Percentiles rank a stretch among this genome's conserved stretches.
Evolutionary conservation across 176 grass and related monocot species (phyloP).

Genomic region (Oryza longistaminata): DNA sequence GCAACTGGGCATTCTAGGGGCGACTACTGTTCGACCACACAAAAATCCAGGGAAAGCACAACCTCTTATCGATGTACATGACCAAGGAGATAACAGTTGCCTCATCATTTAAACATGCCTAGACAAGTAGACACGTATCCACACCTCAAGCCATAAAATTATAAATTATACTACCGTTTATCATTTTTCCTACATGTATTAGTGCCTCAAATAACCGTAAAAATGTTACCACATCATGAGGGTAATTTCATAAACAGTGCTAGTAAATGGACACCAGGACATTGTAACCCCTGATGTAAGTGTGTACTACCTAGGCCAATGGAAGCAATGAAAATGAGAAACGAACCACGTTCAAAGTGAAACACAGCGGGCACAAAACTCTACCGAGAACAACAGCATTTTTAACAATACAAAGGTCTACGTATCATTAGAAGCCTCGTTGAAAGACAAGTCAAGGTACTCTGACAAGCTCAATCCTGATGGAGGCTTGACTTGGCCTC

Average conservation of each 20-base stretch:
- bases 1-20: too few species aligned
- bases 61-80: neutral
- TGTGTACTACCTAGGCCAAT: neutral
- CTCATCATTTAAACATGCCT: too few species aligned
- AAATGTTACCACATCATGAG: neutral
- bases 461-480: constrained; percentile 45
- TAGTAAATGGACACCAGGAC: neutral
- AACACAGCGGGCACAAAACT: neutral
- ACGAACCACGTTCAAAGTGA: neutral
- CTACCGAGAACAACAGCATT: neutral
- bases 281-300: neutral
- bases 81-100: too few species aligned
- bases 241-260: neutral
- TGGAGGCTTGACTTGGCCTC: constrained; percentile 15
- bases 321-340: neutral
- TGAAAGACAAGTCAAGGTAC: constrained; percentile 56
- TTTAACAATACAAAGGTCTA: constrained; percentile 6
- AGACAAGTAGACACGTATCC: too few species aligned
- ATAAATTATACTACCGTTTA: too few species aligned
- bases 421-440: constrained; percentile 31
- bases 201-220: neutral
- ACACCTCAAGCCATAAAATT: neutral
- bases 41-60: neutral
- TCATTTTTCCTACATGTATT: neutral
- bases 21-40: too few species aligned